Conservation (phyloP, 331 rosid species). For the Malus hybrid region DNA sequence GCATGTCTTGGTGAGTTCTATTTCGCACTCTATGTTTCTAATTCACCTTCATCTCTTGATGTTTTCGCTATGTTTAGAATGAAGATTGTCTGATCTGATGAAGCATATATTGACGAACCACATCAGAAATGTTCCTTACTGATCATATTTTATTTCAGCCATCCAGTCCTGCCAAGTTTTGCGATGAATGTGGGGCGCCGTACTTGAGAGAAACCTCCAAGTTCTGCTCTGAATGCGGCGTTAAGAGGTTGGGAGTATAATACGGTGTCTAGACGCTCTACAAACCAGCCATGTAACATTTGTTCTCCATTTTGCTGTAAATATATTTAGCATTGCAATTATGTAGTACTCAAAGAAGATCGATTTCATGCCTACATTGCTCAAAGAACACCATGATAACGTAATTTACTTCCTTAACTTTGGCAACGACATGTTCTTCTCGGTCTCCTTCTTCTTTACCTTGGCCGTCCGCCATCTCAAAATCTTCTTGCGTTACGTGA, state of each 20-base stretch:
- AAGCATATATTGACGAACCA: background rate
- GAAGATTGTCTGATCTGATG: slow-evolving; percentile 22
- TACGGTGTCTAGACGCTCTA: slow-evolving; percentile 19
- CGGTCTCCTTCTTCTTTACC: background rate
- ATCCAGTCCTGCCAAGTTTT: slow-evolving; percentile 76
- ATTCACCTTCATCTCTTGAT: background rate
- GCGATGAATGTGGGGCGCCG: slow-evolving; percentile 86
- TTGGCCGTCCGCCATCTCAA: slow-evolving; percentile 90
- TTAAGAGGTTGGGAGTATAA: slow-evolving; percentile 73
- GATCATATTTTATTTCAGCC: slow-evolving; percentile 44
- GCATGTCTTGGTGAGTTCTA: slow-evolving; percentile 70
- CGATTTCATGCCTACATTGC: background rate
- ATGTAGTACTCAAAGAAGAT: no score
- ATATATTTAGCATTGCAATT: no score
- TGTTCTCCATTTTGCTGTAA: no score
- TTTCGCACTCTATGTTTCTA: background rate
- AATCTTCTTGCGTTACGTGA: slow-evolving; percentile 92
- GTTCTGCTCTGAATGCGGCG: slow-evolving; percentile 96
- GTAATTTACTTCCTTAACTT: slow-evolving; percentile 47
- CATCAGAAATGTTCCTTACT: background rate
- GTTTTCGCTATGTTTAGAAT: background rate
- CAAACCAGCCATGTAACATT: no score
- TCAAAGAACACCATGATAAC: background rate
- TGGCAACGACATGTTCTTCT: slow-evolving; percentile 46
- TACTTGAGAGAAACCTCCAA: slow-evolving; percentile 88